phyloP scores from a whole-genome alignment of 208 protist genomes.

The Chromosphaera perkinsii region DNA sequence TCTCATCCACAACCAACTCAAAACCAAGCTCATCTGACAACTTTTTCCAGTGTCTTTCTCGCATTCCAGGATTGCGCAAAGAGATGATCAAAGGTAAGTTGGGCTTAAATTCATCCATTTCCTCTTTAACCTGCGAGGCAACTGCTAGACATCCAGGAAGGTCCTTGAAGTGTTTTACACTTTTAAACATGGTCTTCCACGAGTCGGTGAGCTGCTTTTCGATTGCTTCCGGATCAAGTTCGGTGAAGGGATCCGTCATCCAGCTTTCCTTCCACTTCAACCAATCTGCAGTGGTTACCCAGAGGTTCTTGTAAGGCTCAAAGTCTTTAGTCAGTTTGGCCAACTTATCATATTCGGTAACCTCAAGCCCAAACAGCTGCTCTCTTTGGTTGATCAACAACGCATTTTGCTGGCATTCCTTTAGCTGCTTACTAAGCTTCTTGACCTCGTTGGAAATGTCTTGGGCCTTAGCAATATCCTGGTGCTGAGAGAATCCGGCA shows the following conservation, averaged over 20 bases:
- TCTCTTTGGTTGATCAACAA: slow-evolving; percentile 86
- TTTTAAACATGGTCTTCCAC: no score
- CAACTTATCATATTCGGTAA: slow-evolving; percentile 81
- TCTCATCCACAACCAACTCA: slow-evolving; percentile 70
- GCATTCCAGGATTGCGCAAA: slow-evolving; percentile 86
- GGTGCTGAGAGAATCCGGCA: slow-evolving; percentile 78
- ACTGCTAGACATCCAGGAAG: no score
- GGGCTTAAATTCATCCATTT: slow-evolving; percentile 88
- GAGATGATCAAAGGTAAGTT: slow-evolving; percentile 85
- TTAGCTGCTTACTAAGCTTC: slow-evolving; percentile 72
- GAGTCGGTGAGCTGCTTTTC: no score
- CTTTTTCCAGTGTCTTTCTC: slow-evolving; percentile 86
- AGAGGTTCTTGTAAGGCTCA: slow-evolving; percentile 87
- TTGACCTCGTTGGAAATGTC: slow-evolving; percentile 82
- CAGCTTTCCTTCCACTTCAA: slow-evolving; percentile 67
- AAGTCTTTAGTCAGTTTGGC: slow-evolving; percentile 75
- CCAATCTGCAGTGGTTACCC: slow-evolving; percentile 84
- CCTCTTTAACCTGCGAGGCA: slow-evolving; percentile 68
- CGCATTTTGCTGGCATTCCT: slow-evolving; percentile 68
- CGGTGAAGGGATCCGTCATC: no score
- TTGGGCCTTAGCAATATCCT: slow-evolving; percentile 65
- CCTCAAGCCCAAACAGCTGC: slow-evolving; percentile 75
- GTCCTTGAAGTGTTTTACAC: no score
- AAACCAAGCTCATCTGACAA: slow-evolving; percentile 81
- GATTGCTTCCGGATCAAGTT: no score